Evolutionary conservation across 2,329 filamentous ascomycete species (phyloP), one percentile per base, ranked within the genome.

Genomic region (Aspergillus caelatus): DNA sequence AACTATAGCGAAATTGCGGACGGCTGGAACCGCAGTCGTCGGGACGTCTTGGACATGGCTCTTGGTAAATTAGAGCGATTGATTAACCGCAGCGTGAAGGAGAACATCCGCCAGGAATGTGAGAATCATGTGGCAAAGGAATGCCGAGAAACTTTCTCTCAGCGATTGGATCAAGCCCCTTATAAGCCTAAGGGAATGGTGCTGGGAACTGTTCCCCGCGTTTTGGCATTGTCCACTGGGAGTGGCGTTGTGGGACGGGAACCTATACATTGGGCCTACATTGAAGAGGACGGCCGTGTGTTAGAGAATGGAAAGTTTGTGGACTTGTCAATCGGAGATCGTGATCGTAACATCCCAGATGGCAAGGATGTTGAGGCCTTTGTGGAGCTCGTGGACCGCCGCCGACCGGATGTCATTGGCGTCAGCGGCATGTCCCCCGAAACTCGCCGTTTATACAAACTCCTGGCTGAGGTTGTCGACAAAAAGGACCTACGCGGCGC

Each of bases 1-100:
- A 97, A 96, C 78, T 95, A 93, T 77, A 97, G 94, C 73, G 94
- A 97, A 73, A 86, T 95, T 53, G 95, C 95, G 3, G 94, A 98
- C 78, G 91, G 93, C 11, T 99, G 95, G 95, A 97, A 97, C 70
- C 86, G 89, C 55, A 88, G 97, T 71, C 90, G 95, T 41, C 89
- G 90, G 68, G 93, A 96, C 72, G 90, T 96, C 1, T 82, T 99
- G 57, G 92, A 97, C 69, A 76, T 89, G 60, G 93, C 94, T 0
- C 88, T 97, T 64, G 82, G 85, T 10, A 96, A 94, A 75, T 84
- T 99, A 50, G 91, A 96, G 71, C 89, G 86, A 70, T 83, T 96
- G 68, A 94, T 98, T 71, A 88, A 91, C 62, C 95, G 94, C 76
- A 93, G 93, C 62, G 93, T 98, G 66, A 98, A 98, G 78, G 95